phyloP scores from a whole-genome alignment of 805 yeast genomes.

The Saccharomycopsis javanensis region DNA sequence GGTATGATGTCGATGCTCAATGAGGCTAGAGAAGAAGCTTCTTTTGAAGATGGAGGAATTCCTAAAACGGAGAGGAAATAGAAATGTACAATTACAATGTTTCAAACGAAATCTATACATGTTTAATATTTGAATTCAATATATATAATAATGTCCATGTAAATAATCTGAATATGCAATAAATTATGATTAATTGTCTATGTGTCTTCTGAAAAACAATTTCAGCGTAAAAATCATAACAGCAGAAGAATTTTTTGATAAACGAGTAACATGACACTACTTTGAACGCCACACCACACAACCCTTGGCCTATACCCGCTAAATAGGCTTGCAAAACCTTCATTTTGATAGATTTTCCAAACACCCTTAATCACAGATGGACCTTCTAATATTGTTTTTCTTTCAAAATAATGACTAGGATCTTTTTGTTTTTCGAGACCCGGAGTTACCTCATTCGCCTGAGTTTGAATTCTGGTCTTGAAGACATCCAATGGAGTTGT shows the following conservation, averaged over 20 bases:
- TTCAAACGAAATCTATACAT: not conserved
- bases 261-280: constrained; percentile 83
- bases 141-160: not conserved
- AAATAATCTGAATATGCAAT: not conserved
- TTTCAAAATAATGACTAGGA: constrained; percentile 1
- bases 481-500: constrained; percentile 79
- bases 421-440: not conserved
- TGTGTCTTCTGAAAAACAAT: not conserved
- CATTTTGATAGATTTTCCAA: constrained; percentile 39
- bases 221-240: not conserved
- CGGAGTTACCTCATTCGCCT: constrained; percentile 24
- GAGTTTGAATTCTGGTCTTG: constrained; percentile 85
- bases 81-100: not conserved
- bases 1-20: constrained; percentile 78
- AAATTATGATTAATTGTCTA: not conserved
- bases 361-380: constrained; percentile 31
- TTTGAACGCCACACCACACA: constrained; percentile 93
- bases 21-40: constrained; percentile 84
- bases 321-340: constrained; percentile 63
- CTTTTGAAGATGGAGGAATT: constrained; percentile 64
- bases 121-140: not conserved
- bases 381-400: constrained; percentile 8
- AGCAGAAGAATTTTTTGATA: constrained; percentile 68
- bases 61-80: constrained; percentile 18
- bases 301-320: constrained; percentile 89